A percentile compares a stretch with the other conserved stretches of the same genome.
Evolutionary conservation across 495 filamentous ascomycete genomes (phyloP).

Genomic region (Penicillium lividum): DNA sequence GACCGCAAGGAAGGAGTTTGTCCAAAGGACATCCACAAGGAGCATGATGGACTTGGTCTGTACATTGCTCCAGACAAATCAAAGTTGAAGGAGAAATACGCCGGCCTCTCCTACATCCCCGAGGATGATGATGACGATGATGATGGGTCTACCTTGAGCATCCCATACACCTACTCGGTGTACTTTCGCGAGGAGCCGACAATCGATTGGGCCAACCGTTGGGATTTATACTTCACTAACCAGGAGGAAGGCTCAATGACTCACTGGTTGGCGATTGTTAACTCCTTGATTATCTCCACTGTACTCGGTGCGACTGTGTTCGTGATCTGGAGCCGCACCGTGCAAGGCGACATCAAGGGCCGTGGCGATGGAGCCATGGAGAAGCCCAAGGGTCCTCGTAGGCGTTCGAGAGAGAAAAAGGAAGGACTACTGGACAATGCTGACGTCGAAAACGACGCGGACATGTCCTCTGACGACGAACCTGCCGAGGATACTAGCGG

Average conservation of each 20-base stretch:
- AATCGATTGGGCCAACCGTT: constrained; percentile 83
- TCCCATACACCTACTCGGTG: constrained; percentile 91
- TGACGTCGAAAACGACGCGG: constrained; percentile 61
- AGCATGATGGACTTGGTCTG: constrained; percentile 66
- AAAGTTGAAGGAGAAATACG: constrained; percentile 55
- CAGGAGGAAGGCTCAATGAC: constrained; percentile 82
- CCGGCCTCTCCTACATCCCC: constrained; percentile 60
- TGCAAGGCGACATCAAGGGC: constrained; percentile 77
- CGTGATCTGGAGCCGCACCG: constrained; percentile 81
- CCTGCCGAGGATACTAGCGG: constrained; percentile 80
- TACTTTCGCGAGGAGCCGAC: constrained; percentile 85
- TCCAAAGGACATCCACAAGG: constrained; percentile 63
- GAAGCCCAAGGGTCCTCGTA: constrained; percentile 54
- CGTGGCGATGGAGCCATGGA: constrained; percentile 65
- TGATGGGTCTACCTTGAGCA: constrained; percentile 69
- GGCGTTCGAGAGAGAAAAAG: constrained; percentile 55
- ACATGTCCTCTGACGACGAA: constrained; percentile 74
- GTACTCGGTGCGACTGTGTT: constrained; percentile 81
- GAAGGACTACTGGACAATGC: constrained; percentile 63
- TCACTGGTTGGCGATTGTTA: constrained; percentile 91
- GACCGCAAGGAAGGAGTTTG: constrained; percentile 64
- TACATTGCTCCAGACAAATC: constrained; percentile 64
- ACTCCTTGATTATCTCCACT: constrained; percentile 84
- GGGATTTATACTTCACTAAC: constrained; percentile 93
- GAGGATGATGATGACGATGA: constrained; percentile 58